Evolutionary conservation across 2,329 filamentous ascomycete species (phyloP).

Genomic region (Calonectria pteridis): DNA sequence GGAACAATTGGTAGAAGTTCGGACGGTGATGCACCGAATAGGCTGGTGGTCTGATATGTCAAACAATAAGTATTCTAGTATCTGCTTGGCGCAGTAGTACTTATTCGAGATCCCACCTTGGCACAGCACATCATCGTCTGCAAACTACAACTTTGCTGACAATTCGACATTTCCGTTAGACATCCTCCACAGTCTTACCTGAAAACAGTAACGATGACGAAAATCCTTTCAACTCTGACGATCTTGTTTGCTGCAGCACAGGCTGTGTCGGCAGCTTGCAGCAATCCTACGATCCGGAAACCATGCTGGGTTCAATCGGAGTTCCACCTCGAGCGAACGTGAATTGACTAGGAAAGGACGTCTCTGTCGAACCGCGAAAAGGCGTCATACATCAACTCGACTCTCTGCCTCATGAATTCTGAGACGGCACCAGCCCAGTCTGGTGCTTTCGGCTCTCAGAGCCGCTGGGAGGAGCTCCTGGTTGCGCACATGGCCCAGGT

Average conservation of each 20-base stretch:
- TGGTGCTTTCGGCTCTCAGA: background rate
- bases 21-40: background rate
- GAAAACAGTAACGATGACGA: background rate
- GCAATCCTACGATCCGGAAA: background rate
- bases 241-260: background rate
- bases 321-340: no score
- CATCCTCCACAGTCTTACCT: background rate
- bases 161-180: background rate
- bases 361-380: background rate
- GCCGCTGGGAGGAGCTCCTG: background rate
- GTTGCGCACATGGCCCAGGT: constrained; percentile 1
- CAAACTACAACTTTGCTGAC: background rate
- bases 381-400: background rate
- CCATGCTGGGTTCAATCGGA: background rate
- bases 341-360: background rate
- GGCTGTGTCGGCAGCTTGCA: background rate
- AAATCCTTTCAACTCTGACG: background rate
- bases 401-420: background rate
- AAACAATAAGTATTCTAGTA: background rate
- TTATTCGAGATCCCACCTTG: background rate
- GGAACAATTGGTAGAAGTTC: no score
- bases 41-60: background rate
- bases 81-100: background rate
- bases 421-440: background rate
- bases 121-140: background rate